These are phyloP conservation scores for Lunularia cruciata DNA, from an alignment of 225 moss, liverwort and hornwort species.

Conservation along the genomic window DNA sequence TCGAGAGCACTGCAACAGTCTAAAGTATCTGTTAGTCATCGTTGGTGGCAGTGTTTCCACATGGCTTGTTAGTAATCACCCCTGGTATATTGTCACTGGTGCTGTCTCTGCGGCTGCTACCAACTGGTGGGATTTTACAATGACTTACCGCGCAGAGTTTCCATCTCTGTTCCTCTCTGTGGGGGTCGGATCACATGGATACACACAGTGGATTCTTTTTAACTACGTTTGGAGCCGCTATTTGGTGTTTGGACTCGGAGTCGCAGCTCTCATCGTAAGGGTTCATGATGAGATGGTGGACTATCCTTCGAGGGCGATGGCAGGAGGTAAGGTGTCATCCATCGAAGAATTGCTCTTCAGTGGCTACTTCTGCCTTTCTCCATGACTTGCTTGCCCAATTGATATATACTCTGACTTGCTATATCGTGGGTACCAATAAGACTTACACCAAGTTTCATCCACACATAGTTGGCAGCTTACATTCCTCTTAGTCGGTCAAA, in stretches of 20 bases:
- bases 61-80: constrained; percentile 24
- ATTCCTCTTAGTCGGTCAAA: no score
- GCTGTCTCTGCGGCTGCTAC: constrained; percentile 19
- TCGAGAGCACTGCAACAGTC: not conserved
- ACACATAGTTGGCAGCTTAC: no score
- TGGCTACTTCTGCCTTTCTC: not conserved
- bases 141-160: constrained; percentile 15
- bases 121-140: constrained; percentile 23
- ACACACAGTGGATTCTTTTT: constrained; percentile 18
- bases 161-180: constrained; percentile 20
- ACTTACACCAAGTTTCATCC: no score
- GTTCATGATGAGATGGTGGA: constrained; percentile 2
- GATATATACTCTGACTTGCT: no score
- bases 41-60: constrained; percentile 21
- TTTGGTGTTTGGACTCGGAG: constrained; percentile 1
- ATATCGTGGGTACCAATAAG: no score
- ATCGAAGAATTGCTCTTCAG: not conserved
- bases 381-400: no score
- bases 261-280: not conserved
- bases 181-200: constrained; percentile 23
- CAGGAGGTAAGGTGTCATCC: constrained; percentile 4
- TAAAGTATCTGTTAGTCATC: constrained; percentile 16
- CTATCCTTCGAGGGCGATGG: not conserved
- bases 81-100: constrained; percentile 20
- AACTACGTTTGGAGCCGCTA: constrained; percentile 19